Conservation (phyloP, 495 filamentous ascomycete genomes). For the Penicillium bovifimosum region DNA sequence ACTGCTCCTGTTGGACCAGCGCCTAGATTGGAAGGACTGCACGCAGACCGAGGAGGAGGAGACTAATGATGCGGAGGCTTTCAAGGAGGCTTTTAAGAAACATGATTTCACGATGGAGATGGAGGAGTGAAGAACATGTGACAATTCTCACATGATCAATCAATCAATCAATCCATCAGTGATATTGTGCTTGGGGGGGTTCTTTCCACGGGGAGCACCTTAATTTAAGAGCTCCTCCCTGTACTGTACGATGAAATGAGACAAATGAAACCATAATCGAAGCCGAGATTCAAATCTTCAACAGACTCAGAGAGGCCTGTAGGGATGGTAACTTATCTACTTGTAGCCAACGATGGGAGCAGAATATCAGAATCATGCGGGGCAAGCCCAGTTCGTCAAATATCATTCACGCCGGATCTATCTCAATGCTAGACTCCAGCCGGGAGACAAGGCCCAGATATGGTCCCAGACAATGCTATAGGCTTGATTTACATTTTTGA, state of each 20-base stretch:
- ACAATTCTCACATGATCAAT: neutral
- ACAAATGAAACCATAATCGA: neutral
- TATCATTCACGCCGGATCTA: neutral
- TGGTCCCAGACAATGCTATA: neutral
- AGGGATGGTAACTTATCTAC: neutral
- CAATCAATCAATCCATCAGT: neutral
- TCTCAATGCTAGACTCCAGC: neutral
- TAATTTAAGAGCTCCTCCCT: neutral
- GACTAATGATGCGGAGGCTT: constrained; percentile 66
- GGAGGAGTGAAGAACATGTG: neutral
- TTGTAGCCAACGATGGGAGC: neutral
- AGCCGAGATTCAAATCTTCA: neutral
- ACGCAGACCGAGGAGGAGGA: constrained; percentile 73
- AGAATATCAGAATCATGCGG: neutral
- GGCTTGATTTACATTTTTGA: neutral
- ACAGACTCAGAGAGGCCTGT: neutral
- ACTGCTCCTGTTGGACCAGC: constrained; percentile 66
- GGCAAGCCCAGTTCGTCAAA: neutral
- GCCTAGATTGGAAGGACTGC: constrained; percentile 78
- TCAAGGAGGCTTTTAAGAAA: constrained; percentile 77
- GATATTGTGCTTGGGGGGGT: neutral
- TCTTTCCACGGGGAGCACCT: neutral
- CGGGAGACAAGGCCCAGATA: neutral
- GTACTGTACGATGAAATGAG: constrained; percentile 1
- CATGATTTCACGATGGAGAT: constrained; percentile 69